phyloP scores from a whole-genome alignment of 2,329 filamentous ascomycete genomes.

The Chaetomiaceae sp. region DNA sequence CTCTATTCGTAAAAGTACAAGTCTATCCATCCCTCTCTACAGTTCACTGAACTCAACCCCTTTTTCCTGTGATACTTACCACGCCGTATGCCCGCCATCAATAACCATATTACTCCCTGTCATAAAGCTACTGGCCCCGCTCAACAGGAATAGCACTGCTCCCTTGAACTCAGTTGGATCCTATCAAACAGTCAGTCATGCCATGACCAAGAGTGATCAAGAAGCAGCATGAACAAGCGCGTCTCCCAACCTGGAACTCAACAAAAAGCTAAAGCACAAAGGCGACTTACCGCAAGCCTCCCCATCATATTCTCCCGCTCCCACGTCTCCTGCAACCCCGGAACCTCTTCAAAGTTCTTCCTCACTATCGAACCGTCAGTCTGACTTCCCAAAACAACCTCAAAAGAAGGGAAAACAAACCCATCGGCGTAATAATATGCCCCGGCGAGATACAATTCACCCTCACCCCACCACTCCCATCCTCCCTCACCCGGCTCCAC shows the following conservation, averaged over 20 bases:
- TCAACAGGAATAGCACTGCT: constrained; percentile 63
- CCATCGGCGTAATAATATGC: constrained; percentile 80
- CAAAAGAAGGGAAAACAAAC: no score
- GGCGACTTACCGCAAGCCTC: constrained; percentile 60
- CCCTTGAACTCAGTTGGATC: constrained; percentile 68
- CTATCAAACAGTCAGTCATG: no score
- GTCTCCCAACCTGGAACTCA: no score
- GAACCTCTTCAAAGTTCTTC: constrained; percentile 69
- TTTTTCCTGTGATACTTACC: no score
- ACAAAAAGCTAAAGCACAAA: no score
- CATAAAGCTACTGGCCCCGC: constrained; percentile 65
- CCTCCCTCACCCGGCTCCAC: constrained; percentile 42
- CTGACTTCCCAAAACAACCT: no score
- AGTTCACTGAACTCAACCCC: no score
- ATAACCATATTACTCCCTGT: constrained; percentile 64
- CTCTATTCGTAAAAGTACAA: no score
- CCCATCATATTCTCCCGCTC: constrained; percentile 80
- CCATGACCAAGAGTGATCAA: no score
- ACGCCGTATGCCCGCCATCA: constrained; percentile 64
- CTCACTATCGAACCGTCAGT: no score
- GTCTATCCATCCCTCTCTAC: no score
- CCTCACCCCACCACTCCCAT: constrained; percentile 63
- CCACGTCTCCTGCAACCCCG: constrained; percentile 65
- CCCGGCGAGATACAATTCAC: constrained; percentile 76
- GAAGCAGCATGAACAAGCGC: no score